A percentile compares a stretch with the other conserved stretches of the same genome.
Evolutionary conservation across 345 rosid species (phyloP).

Genomic region (Hibiscus tridactylites): DNA sequence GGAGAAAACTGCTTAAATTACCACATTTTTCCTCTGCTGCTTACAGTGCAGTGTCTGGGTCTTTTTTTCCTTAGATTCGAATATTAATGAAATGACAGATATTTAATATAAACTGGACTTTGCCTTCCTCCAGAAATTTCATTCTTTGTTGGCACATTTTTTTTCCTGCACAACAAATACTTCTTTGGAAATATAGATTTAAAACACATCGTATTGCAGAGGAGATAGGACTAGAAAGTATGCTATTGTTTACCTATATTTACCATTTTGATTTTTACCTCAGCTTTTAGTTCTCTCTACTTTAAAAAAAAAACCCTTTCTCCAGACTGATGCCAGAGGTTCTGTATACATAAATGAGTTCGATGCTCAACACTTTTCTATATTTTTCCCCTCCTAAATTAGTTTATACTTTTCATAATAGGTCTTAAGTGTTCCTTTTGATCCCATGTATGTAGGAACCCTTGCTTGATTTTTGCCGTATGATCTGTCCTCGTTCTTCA

Average conservation of each 20-base stretch:
- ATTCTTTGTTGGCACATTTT: background rate
- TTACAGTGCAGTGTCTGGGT: background rate
- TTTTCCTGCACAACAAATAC: background rate
- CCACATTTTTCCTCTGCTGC: background rate
- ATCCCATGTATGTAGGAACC: background rate
- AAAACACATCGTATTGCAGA: background rate
- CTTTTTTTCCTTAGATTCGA: background rate
- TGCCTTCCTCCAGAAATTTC: background rate
- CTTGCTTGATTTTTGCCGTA: background rate
- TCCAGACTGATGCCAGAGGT: no score
- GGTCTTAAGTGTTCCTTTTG: background rate
- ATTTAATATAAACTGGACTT: background rate
- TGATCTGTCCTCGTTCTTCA: background rate
- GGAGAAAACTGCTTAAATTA: background rate
- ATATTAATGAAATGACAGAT: background rate
- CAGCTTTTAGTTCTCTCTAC: no score
- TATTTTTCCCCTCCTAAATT: background rate
- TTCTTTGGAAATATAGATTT: conserved; percentile 2
- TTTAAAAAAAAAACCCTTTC: no score
- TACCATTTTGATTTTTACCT: background rate
- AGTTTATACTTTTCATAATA: background rate
- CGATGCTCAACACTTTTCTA: no score
- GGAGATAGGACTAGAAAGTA: background rate
- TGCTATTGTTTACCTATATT: background rate
- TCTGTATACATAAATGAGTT: no score